Percentiles rank a stretch among this genome's conserved stretches.
Conservation (phyloP, 2,329 filamentous ascomycete genomes). For the Pseudogymnoascus sp. region DNA sequence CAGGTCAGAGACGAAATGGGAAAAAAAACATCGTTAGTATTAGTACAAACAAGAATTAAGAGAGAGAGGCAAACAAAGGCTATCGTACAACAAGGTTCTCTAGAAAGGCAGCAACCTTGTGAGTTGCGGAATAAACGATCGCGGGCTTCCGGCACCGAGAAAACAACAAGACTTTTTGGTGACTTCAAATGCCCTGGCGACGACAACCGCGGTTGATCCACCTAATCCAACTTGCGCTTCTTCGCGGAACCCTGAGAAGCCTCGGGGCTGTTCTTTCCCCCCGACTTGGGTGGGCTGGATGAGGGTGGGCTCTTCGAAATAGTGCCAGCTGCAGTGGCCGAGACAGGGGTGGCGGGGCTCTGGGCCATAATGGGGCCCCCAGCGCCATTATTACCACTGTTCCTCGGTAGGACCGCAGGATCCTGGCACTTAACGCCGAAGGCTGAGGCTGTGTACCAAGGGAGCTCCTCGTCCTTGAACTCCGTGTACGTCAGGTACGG, state of each 20-base stretch:
- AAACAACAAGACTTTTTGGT: background rate
- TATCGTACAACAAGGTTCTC: background rate
- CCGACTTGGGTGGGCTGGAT: background rate
- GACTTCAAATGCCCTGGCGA: background rate
- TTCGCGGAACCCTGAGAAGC: background rate
- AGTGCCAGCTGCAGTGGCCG: background rate
- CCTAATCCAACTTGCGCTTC: background rate
- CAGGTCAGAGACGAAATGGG: background rate
- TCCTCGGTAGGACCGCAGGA: background rate
- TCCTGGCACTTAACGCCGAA: background rate
- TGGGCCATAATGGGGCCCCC: background rate
- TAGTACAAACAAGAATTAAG: background rate
- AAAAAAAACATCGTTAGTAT: background rate
- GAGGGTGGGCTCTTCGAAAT: background rate
- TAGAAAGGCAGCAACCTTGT: background rate
- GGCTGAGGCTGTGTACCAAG: constrained; percentile 37
- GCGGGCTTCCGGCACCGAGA: background rate
- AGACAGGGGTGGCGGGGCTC: background rate
- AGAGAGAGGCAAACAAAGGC: background rate
- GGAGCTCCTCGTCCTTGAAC: constrained; percentile 52
- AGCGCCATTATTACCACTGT: background rate
- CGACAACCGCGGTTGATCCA: background rate
- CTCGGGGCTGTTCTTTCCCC: background rate
- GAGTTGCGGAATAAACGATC: background rate
- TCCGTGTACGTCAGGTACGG: constrained; percentile 54